Percentiles rank a stretch among this genome's conserved stretches.
Evolutionary conservation across 2,329 filamentous ascomycete genomes (phyloP).

Genomic region (Juglanconis oblonga): DNA sequence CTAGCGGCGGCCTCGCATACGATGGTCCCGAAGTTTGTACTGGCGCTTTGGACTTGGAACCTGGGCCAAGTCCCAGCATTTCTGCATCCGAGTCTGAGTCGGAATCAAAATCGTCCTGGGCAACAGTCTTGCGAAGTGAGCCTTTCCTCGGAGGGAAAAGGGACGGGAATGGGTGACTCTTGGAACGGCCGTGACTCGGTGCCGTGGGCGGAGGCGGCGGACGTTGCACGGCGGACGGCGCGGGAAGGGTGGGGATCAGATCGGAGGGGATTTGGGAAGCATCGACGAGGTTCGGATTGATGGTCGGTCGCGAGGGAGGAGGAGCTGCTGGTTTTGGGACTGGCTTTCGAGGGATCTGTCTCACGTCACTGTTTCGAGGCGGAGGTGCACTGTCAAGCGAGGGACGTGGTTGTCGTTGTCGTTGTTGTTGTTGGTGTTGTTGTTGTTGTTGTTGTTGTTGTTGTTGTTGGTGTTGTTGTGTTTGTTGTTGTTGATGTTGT

Average conservation of each 20-base stretch:
- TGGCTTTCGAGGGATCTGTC: constrained; percentile 10
- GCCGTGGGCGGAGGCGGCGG: constrained; percentile 19
- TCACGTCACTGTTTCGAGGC: neutral
- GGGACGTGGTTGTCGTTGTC: neutral
- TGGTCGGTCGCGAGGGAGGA: neutral
- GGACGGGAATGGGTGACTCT: constrained; percentile 77
- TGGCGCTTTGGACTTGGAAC: constrained; percentile 32
- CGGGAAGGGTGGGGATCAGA: constrained; percentile 40
- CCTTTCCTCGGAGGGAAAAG: constrained; percentile 63
- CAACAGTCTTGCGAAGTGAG: constrained; percentile 38
- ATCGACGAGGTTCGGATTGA: constrained; percentile 7
- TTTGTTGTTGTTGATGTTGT: neutral
- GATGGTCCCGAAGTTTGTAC: constrained; percentile 1
- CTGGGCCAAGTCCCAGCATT: constrained; percentile 21
- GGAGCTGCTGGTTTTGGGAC: neutral
- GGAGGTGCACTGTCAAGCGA: constrained; percentile 2
- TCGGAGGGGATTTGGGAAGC: constrained; percentile 28
- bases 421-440: neutral
- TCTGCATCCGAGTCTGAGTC: constrained; percentile 41
- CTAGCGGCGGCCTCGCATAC: constrained; percentile 21
- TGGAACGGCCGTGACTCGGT: constrained; percentile 58
- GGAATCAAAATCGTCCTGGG: constrained; percentile 31
- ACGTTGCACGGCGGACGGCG: constrained; percentile 1
- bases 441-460: neutral
- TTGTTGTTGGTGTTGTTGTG: neutral